Percentiles rank a stretch among this genome's conserved stretches.
These are phyloP conservation scores for Polygonum aviculare DNA, from an alignment of 148 eudicot species.

Conservation along the genomic window DNA sequence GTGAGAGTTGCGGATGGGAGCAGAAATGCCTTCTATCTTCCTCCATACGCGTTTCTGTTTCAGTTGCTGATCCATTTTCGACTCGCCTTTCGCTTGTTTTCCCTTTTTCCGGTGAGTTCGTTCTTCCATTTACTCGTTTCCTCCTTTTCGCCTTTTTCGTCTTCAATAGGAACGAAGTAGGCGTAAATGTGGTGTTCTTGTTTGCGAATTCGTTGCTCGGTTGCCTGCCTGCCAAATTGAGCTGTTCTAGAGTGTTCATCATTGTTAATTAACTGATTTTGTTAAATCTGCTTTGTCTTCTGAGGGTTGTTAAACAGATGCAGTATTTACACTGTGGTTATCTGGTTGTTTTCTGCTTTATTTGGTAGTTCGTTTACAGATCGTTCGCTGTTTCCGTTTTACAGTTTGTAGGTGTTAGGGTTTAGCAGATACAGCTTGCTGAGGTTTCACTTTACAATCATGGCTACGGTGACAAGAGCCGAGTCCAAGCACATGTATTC, in stretches of 20 bases:
- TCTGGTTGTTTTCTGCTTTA: neutral
- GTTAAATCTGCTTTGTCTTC: neutral
- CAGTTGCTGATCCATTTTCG: neutral
- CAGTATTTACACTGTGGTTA: neutral
- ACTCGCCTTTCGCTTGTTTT: neutral
- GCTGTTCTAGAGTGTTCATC: neutral
- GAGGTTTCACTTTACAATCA: conserved; percentile 9
- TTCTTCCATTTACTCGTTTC: neutral
- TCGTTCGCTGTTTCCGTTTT: neutral
- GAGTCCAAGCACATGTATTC: conserved; percentile 75
- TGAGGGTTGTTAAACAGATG: neutral
- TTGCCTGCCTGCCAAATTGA: no score
- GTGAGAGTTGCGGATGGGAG: neutral
- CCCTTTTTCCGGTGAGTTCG: neutral
- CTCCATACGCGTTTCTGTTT: neutral
- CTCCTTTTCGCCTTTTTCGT: neutral
- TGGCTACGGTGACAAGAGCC: conserved; percentile 43
- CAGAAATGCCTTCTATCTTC: neutral
- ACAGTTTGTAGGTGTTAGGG: conserved; percentile 1
- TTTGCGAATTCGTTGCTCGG: neutral
- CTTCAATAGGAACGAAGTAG: neutral
- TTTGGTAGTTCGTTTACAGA: neutral
- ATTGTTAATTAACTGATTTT: neutral
- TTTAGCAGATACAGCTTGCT: conserved; percentile 1
- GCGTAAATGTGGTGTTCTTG: neutral